Base-by-base conservation (phyloP, 768 basidiomycete genomes). In the Rhodotorula graminis region DNA sequence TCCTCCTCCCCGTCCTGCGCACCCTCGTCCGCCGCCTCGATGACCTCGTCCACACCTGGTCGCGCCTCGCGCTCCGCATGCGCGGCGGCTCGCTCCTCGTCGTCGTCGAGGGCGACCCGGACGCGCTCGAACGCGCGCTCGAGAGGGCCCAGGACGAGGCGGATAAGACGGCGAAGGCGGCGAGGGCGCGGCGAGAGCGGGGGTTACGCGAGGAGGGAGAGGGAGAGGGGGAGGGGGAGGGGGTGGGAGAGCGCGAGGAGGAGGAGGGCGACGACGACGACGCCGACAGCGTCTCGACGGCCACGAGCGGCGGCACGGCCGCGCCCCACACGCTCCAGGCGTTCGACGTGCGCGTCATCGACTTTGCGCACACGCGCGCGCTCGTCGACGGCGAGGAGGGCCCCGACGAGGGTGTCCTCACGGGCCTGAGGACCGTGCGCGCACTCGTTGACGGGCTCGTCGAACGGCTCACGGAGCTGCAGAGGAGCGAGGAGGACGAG, bases 351-450 rank as follows among this genome's bases (percentile, higher is more conserved):
- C 89, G 88, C 75, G 82, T 96, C 74, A 97, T 98, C 75, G 95
- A 99, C 82, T 97, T 99, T 80, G 94, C 93, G 14, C 95, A 98
- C 80, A 89, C 93, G 4, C 82, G 85, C 33, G 31, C 12, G 0
- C n/a, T 25, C 21, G 5, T 29, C 25, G 6, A 25, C 0, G 85
- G 87, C 0, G 91, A 89, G 0, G 77, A 87, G 76, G 94, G 93
- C 9, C 87, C 88, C 3, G 94, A 97, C 79, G 81, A 85, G 52
- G 90, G 95, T 0, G 87, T 94, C 27, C 80, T 95, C 73, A 80
- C 82, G 47, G 95, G 93, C 8, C 75, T 97, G 69, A 82, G 87
- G 64, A 93, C 90, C 52, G 80, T 89, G 42, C 77, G 75, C 11
- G 80, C 96, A 67, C 76, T 76, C 3, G 47, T 63, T 18, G 72